Base-by-base conservation (phyloP, 2,329 filamentous ascomycete species). In the Ambrosiella beaveri region DNA sequence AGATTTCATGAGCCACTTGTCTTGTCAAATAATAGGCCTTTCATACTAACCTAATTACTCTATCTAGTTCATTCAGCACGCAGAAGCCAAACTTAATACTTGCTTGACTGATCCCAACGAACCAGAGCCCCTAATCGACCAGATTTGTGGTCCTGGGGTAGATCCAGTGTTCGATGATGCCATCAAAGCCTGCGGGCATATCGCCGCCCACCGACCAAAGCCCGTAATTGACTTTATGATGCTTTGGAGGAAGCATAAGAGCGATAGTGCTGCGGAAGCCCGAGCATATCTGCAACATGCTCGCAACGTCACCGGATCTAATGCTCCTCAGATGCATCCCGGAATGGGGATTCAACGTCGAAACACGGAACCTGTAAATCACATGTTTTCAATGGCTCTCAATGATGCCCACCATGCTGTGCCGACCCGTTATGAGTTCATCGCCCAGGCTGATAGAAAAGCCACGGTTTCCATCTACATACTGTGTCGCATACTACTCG, bases 381-480 rank as follows among this genome's bases (percentile, higher is more conserved):
- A 68, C 19, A 64, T 66, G 0, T 70, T 70, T 17, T 66, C 69
- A 0, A 19, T 51, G 9, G 70, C 73, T 12, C 65, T 77, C 38
- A 79, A 74, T 62, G 85, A 89, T 65, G 51, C 56, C 40, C 56
- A 60, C 5, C 56, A 58, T 37, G 11, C 56, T 2, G 54, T 45
- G 8, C 51, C 59, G 11, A 41, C 59, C 2, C 41, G 59, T 27
- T 60, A 60, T 35, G 85, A 88, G 64, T 84, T 80, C 63, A 82
- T 90, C 45, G 78, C 83, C 12, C 79, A 91, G 64, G 85, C 88
- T 2, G 93, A 98, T 70, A 84, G 91, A 56, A 84, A 88, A 45
- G 95, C 91, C 4, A 94, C 88, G 0, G 87, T 95, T 2, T 96
- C 94, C 1, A 95, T 96, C 54, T 98, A 95, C 66, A 86, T 98